These are phyloP conservation scores for Hansenula lynferdii DNA, from an alignment of 1,139 yeast genomes.

Conservation along the genomic window DNA sequence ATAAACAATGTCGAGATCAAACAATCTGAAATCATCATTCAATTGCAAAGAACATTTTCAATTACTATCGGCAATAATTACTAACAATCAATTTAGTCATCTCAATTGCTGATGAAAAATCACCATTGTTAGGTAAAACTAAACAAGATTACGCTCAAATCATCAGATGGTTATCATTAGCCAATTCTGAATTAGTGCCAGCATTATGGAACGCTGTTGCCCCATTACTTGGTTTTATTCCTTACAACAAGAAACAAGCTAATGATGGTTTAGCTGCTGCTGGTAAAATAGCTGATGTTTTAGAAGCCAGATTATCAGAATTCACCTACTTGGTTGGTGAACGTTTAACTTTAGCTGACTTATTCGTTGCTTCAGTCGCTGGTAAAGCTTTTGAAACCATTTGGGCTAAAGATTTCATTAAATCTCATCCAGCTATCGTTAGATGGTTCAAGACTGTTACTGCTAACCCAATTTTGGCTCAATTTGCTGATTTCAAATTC, in stretches of 20 bases:
- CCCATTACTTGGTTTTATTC: constrained; percentile 45
- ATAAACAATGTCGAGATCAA: constrained; percentile 64
- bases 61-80: too few species aligned
- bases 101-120: constrained; percentile 30
- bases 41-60: too few species aligned
- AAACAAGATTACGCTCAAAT: constrained; percentile 65
- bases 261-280: constrained; percentile 47
- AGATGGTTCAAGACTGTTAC: constrained; percentile 85
- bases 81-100: constrained; percentile 27
- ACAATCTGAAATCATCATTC: constrained; percentile 13
- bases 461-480: constrained; percentile 49
- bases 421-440: constrained; percentile 63
- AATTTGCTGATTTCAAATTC: constrained; percentile 46
- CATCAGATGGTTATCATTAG: constrained; percentile 78
- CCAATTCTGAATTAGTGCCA: constrained; percentile 64
- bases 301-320: constrained; percentile 63
- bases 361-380: constrained; percentile 55
- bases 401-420: constrained; percentile 77
- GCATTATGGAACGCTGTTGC: constrained; percentile 32
- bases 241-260: constrained; percentile 78
- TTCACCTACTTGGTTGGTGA: constrained; percentile 92
- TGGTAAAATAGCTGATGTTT: constrained; percentile 37
- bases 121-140: constrained; percentile 55
- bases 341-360: constrained; percentile 81
- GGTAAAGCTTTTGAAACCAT: constrained; percentile 62